Base-by-base conservation (phyloP, 225 moss, liverwort and hornwort genomes). In the Anthoceros angustus region DNA sequence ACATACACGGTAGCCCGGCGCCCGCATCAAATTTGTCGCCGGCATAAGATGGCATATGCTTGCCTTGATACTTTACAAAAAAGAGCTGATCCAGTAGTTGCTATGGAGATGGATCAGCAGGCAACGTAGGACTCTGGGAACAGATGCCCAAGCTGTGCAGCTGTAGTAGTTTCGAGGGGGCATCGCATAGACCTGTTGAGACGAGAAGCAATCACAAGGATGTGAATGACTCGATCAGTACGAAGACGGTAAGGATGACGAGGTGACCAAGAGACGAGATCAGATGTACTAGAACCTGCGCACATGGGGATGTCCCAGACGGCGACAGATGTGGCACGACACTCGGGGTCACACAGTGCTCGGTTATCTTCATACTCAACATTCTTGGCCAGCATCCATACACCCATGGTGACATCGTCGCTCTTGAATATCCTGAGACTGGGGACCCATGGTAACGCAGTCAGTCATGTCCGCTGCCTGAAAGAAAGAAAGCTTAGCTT, bases 221-320 rank as follows among this genome's bases (percentile, higher is more conserved):
- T 12, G 46, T 48, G 5, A 5, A 18, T 2, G 46, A 48, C 14
- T 48, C 2, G 18, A 48, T 12, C 5, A 48, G 46, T 1, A 48
- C 1, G 2, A 32, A 32, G 32, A 4, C 32, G 32, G n/a, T n/a
- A n/a, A 32, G 32, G 32, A 32, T 32, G 32, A 32, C 32, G 32
- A 32, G 32, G 32, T 32, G 4, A 32, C 32, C 32, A 32, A 4
- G 32, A 4, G 32, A 4, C n/a, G 4, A 32, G 4, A 32, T 48
- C 46, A 20, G 55, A 18, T 8, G 8, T 55, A 48, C 46, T 48
- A 12, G 14, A 18, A 55, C 55, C 55, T 55, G 55, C 7, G 55
- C 55, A 55, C 55, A 18, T n/a, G 14, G 55, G 55, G n/a, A 55
- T 55, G n/a, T 55, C 55, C 55, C 55, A 55, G n/a, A 55, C 55